These are phyloP conservation scores for Cardiospermum halicacabum DNA, from an alignment of 345 rosid species.

Conservation along the genomic window DNA sequence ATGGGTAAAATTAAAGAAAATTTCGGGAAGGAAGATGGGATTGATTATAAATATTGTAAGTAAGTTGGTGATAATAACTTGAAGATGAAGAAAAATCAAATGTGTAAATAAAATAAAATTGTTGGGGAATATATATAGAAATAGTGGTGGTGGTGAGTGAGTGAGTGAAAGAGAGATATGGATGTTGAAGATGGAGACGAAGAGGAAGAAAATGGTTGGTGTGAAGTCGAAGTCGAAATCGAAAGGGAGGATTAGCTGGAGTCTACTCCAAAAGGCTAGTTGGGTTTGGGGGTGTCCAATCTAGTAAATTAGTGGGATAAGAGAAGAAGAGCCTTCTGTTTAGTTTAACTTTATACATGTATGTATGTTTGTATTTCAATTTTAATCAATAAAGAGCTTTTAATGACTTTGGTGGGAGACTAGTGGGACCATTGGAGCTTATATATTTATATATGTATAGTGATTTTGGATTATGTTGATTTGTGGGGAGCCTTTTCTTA, in stretches of 20 bases:
- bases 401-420: neutral
- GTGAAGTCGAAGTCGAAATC: conserved; percentile 39
- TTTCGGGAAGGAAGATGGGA: no score
- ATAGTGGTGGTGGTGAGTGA: neutral
- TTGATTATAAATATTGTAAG: neutral
- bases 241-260: conserved; percentile 58
- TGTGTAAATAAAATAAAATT: no score
- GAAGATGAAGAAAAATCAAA: neutral
- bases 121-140: neutral
- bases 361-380: no score
- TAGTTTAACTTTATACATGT: no score
- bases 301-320: no score
- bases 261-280: conserved; percentile 26
- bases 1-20: no score
- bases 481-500: no score
- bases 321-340: neutral
- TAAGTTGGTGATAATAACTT: no score
- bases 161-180: neutral
- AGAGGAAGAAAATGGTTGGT: conserved; percentile 26
- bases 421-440: neutral
- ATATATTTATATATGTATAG: neutral
- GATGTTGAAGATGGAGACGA: neutral
- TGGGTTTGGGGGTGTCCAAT: neutral
- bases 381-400: no score
- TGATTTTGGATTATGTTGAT: neutral